Percentiles rank a stretch among this genome's conserved stretches.
These are phyloP conservation scores for Fonsecaea nubica DNA, from an alignment of 2,329 filamentous ascomycete genomes.

Conservation along the genomic window DNA sequence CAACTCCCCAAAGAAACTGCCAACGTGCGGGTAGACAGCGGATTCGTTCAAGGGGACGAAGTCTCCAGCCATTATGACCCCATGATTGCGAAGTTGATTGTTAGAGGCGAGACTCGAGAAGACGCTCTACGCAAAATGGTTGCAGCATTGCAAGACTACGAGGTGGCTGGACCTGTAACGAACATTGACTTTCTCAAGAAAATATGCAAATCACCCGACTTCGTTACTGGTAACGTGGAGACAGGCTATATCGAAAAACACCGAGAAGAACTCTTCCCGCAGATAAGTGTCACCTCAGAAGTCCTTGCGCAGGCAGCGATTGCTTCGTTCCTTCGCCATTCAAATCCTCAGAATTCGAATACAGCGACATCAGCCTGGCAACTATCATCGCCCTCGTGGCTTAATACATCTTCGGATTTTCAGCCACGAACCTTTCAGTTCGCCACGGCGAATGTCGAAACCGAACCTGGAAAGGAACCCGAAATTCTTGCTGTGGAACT, in stretches of 20 bases:
- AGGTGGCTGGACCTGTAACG: conserved; percentile 89
- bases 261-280: conserved; percentile 75
- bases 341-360: not conserved
- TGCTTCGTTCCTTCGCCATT: conserved; percentile 63
- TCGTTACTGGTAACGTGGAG: conserved; percentile 86
- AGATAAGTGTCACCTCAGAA: conserved; percentile 68
- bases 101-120: conserved; percentile 77
- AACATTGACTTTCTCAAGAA: conserved; percentile 97
- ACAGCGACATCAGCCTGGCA: conserved; percentile 1
- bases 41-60: conserved; percentile 88
- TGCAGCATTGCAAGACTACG: conserved; percentile 82
- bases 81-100: conserved; percentile 98
- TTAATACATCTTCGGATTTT: conserved; percentile 36
- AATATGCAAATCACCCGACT: conserved; percentile 79
- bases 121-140: conserved; percentile 83
- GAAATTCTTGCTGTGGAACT: conserved; percentile 52
- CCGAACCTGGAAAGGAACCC: conserved; percentile 34
- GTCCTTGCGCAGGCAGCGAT: conserved; percentile 87
- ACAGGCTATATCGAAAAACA: conserved; percentile 96
- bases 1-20: conserved; percentile 69
- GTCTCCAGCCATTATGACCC: conserved; percentile 96
- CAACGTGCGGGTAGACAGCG: conserved; percentile 88
- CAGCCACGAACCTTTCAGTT: conserved; percentile 40
- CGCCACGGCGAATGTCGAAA: conserved; percentile 35
- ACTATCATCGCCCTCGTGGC: conserved; percentile 35